Evolutionary conservation across 495 filamentous ascomycete genomes (phyloP).

Genomic region (Neurospora tetraspora): DNA sequence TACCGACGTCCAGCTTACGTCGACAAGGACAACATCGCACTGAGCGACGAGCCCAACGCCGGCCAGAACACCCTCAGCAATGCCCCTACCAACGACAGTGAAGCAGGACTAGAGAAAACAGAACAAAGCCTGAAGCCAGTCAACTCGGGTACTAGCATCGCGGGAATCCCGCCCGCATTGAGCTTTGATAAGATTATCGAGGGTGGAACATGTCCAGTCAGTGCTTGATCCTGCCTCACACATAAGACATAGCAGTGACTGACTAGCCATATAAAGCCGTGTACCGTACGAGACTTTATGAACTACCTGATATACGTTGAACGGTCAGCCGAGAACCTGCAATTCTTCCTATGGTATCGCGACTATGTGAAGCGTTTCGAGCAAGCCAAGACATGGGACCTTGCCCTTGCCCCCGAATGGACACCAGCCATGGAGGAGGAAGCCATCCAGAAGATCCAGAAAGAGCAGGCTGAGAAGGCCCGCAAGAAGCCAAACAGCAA

Average conservation of each 20-base stretch:
- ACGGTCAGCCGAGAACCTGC: slow-evolving; percentile 64
- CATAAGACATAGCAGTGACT: neutral
- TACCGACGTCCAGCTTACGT: slow-evolving; percentile 32
- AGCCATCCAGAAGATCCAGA: slow-evolving; percentile 24
- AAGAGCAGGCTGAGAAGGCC: slow-evolving; percentile 26
- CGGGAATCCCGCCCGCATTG: slow-evolving; percentile 56
- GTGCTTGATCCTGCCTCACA: slow-evolving; percentile 10
- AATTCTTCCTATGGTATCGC: slow-evolving; percentile 67
- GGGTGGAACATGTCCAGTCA: slow-evolving; percentile 69
- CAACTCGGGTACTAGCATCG: neutral
- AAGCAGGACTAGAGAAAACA: slow-evolving; percentile 4
- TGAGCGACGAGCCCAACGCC: slow-evolving; percentile 4
- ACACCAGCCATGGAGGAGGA: slow-evolving; percentile 45
- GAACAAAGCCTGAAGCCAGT: slow-evolving; percentile 15
- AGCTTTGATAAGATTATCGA: slow-evolving; percentile 61
- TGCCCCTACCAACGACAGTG: slow-evolving; percentile 3
- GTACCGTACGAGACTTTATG: slow-evolving; percentile 68
- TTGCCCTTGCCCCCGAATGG: slow-evolving; percentile 52
- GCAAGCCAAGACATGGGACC: slow-evolving; percentile 40
- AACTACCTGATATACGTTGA: slow-evolving; percentile 71
- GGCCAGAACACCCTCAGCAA: slow-evolving; percentile 15
- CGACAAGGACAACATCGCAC: slow-evolving; percentile 9
- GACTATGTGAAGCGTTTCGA: slow-evolving; percentile 56
- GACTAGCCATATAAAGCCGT: slow-evolving; percentile 41
- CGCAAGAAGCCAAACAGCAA: slow-evolving; percentile 15